A percentile compares a stretch with the other conserved stretches of the same genome.
These are phyloP conservation scores for Chlorella ohadii DNA, from an alignment of 139 green algal species.

Conservation along the genomic window DNA sequence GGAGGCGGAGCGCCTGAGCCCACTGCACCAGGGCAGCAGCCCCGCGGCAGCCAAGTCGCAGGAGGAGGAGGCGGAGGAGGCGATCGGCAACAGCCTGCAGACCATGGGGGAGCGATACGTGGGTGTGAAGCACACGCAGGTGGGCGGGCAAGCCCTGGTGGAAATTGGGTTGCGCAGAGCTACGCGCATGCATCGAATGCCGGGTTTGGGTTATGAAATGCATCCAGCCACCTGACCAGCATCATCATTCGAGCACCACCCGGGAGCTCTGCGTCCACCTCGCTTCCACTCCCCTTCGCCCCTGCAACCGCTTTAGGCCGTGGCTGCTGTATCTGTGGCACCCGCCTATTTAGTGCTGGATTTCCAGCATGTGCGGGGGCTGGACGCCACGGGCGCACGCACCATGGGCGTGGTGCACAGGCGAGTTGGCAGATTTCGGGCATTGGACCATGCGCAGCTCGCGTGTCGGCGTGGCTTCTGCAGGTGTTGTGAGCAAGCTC, in stretches of 20 bases:
- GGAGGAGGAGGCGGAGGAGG: constrained; percentile 27
- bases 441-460: too few relatives aligned
- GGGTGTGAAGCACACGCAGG: constrained; percentile 26
- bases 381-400: constrained; percentile 44
- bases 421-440: too few relatives aligned
- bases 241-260: too few relatives aligned
- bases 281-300: too few relatives aligned
- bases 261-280: too few relatives aligned
- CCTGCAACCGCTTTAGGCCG: constrained; percentile 35
- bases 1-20: constrained; percentile 19
- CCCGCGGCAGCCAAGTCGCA: not conserved
- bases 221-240: not conserved
- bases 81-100: constrained; percentile 15
- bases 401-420: constrained; percentile 32
- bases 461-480: too few relatives aligned
- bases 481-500: too few relatives aligned
- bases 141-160: too few relatives aligned
- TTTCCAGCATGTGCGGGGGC: constrained; percentile 24
- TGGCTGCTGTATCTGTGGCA: constrained; percentile 10
- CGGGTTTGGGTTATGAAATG: too few relatives aligned
- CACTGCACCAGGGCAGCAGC: not conserved
- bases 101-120: constrained; percentile 18
- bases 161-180: too few relatives aligned
- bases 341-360: constrained; percentile 46
- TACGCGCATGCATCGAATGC: too few relatives aligned